Conservation (phyloP, 148 eudicot species). For the Vaccinium darrowii region DNA sequence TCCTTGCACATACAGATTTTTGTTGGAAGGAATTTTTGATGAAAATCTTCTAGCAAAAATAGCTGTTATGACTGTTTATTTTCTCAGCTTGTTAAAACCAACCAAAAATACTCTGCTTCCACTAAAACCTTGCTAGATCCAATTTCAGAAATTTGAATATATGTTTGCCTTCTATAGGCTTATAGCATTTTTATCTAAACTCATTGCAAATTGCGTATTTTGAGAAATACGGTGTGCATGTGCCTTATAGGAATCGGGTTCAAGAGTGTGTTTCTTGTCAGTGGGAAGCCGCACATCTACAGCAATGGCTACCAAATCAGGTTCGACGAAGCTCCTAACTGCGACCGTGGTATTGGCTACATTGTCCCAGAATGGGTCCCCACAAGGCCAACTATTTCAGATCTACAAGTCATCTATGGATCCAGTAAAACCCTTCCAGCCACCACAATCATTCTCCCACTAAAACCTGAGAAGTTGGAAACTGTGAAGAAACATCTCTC, state of each 20-base stretch:
- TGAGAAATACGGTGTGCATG: not conserved
- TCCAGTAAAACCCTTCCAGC: conserved; percentile 17
- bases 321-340: conserved; percentile 41
- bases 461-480: conserved; percentile 41
- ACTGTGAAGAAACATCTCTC: conserved; percentile 39
- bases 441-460: conserved; percentile 43
- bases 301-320: conserved; percentile 49
- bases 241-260: conserved; percentile 43
- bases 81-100: not conserved
- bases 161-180: not conserved
- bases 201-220: not conserved
- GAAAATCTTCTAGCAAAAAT: not conserved
- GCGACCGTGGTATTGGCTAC: conserved; percentile 40
- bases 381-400: conserved; percentile 27
- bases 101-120: too few relatives aligned
- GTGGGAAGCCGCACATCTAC: conserved; percentile 35
- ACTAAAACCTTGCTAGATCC: too few relatives aligned
- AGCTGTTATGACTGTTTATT: not conserved
- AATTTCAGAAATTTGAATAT: not conserved
- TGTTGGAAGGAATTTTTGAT: not conserved
- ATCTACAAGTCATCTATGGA: conserved; percentile 31
- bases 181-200: not conserved
- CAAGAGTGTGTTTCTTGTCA: conserved; percentile 46
- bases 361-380: conserved; percentile 48
- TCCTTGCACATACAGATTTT: not conserved